Evolutionary conservation across 2,329 filamentous ascomycete species (phyloP), one percentile per base, ranked within the genome.

Genomic region (Penicillium sumatraense): DNA sequence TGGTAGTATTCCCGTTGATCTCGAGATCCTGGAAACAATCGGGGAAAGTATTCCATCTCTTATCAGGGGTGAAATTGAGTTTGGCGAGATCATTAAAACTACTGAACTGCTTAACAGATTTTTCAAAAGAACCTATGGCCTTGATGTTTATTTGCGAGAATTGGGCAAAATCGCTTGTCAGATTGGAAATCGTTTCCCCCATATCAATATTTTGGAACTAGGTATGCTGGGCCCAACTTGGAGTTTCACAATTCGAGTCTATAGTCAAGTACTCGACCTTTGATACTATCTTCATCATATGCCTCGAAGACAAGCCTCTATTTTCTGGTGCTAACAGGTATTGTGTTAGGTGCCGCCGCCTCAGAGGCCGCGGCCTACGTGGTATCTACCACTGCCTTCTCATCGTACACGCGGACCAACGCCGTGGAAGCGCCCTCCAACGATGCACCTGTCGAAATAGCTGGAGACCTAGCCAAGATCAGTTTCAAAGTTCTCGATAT

Each of bases 401-500:
- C 67, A 2, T 70, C 68, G 1, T 82, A 81, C 60, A 78, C 75
- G 0, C 82, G 70, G 62, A 81, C 80, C 0, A 79, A 81, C 53
- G 72, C 80, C 11, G 75, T 74, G 0, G 54, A 68, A 3, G 72
- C 68, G 7, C 78, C 78, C 61, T 79, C 82, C 49, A 71, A 73
- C 13, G 59, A 65, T 2, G 75, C 73, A 0, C 57, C 64, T 20
- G 63, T 70, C 21, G 57, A 54, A 3, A 73, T 79, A 20, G 49
- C 59, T 0, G 38, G 52, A 2, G 63, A 67, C 33, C 53, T 53
- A 1, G 50, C 66, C 1, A 64, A 64, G 18, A 70, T 79, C 62
- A 56, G 60, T 10, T 79, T 72, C 58, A 69, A 70, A 40, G 57
- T 62, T 4, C 58, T 78, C 1, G 66, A 78, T 46, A 62, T 78